Evolutionary conservation across 139 green algal genomes (phyloP).

Genomic region (Gonium pectorale): DNA sequence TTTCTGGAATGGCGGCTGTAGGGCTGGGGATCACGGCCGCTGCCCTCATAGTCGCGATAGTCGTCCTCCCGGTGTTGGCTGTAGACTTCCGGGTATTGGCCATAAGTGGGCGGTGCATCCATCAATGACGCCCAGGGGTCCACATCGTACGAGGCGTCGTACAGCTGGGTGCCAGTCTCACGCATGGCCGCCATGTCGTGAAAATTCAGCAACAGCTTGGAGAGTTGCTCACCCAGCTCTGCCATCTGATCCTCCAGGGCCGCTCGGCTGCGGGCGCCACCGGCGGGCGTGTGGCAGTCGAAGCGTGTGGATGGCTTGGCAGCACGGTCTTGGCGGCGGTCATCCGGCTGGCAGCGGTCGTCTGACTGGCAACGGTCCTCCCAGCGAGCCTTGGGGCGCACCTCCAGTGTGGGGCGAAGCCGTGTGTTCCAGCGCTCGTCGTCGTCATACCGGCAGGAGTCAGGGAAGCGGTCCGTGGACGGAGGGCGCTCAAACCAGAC

Average conservation of each 20-base stretch:
- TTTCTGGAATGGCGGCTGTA: too few relatives aligned
- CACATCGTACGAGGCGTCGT: too few relatives aligned
- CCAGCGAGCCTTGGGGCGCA: background rate
- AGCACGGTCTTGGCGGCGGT: background rate
- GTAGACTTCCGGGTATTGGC: too few relatives aligned
- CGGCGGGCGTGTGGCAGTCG: background rate
- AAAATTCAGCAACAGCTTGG: background rate
- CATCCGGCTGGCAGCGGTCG: too few relatives aligned
- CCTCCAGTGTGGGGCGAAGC: background rate
- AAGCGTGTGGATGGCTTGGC: background rate
- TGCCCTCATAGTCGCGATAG: too few relatives aligned
- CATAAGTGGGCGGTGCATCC: background rate
- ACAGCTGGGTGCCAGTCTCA: background rate
- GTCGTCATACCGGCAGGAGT: too few relatives aligned
- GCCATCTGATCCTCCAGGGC: background rate
- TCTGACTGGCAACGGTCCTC: background rate
- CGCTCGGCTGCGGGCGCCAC: background rate
- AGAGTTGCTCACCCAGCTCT: background rate
- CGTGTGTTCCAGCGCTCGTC: too few relatives aligned
- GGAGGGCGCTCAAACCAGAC: background rate
- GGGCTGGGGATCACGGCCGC: too few relatives aligned
- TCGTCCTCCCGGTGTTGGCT: too few relatives aligned
- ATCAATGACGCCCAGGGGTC: too few relatives aligned
- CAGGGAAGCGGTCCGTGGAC: too few relatives aligned
- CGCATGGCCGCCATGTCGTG: too few relatives aligned